phyloP scores from a whole-genome alignment of 805 yeast genomes.

The Kodamaea hsintzibuensis region DNA sequence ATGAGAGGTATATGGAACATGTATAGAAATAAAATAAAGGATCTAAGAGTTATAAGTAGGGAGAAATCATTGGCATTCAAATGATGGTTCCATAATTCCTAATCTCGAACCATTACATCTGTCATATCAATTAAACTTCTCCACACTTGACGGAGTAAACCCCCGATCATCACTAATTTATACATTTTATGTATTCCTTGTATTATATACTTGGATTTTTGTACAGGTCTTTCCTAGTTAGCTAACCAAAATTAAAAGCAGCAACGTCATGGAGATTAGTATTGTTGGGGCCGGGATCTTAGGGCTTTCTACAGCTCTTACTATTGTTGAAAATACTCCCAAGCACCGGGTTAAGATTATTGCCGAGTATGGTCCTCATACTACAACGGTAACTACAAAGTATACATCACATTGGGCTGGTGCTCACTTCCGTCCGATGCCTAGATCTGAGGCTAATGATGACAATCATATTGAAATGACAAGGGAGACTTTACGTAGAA shows the following conservation, averaged over 20 bases:
- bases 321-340: conserved; percentile 37
- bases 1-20: too few species aligned
- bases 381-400: conserved; percentile 32
- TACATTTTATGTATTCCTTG: too few species aligned
- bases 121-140: too few species aligned
- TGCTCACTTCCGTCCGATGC: conserved; percentile 75
- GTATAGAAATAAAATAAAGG: too few species aligned
- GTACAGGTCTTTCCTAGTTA: neutral
- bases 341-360: conserved; percentile 43
- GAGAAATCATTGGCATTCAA: too few species aligned
- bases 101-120: too few species aligned
- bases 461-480: conserved; percentile 31
- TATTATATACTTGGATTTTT: neutral
- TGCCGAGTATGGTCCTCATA: conserved; percentile 47
- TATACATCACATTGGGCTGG: conserved; percentile 80
- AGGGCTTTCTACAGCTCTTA: conserved; percentile 55
- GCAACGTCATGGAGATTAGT: conserved; percentile 27
- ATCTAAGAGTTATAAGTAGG: too few species aligned
- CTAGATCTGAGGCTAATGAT: conserved; percentile 33
- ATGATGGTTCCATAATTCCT: too few species aligned
- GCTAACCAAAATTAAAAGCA: neutral
- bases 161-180: too few species aligned
- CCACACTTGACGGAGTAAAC: too few species aligned
- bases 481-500: conserved; percentile 48
- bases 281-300: conserved; percentile 67